Conservation (phyloP, 2,329 filamentous ascomycete genomes). For the Penicillium brasilianum region DNA sequence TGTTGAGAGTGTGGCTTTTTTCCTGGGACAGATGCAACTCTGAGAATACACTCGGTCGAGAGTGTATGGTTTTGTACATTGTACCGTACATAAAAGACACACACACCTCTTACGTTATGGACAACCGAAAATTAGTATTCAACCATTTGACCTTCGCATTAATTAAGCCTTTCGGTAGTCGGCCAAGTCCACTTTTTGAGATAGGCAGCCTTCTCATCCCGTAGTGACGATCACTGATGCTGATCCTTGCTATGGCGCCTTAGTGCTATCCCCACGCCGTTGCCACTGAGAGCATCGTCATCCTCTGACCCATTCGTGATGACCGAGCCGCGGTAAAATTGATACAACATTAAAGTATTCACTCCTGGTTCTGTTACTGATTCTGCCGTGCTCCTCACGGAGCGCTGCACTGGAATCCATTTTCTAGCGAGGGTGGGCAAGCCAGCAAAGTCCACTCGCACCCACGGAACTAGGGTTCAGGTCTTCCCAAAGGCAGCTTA, state of each 20-base stretch:
- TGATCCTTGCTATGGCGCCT: background rate
- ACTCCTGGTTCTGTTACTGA: background rate
- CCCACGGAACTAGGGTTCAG: background rate
- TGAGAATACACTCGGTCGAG: background rate
- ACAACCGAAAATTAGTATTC: background rate
- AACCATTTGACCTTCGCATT: background rate
- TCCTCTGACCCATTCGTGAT: background rate
- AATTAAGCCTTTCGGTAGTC: background rate
- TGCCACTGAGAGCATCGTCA: background rate
- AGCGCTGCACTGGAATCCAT: background rate
- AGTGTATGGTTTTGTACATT: background rate
- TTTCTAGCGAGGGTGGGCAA: background rate
- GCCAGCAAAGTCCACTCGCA: background rate
- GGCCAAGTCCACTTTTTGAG: background rate
- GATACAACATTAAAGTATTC: background rate
- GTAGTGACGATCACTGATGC: slow-evolving; percentile 10
- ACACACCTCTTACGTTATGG: background rate
- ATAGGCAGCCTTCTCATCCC: slow-evolving; percentile 2
- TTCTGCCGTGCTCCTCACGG: background rate
- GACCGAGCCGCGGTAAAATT: too few relatives aligned
- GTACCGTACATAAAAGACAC: too few relatives aligned
- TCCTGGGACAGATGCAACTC: background rate
- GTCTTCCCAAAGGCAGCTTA: slow-evolving; percentile 4
- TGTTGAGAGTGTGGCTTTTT: background rate
- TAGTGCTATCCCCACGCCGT: slow-evolving; percentile 3